Evolutionary conservation across 805 yeast genomes (phyloP).

Genomic region (Ogataea haglerorum): DNA sequence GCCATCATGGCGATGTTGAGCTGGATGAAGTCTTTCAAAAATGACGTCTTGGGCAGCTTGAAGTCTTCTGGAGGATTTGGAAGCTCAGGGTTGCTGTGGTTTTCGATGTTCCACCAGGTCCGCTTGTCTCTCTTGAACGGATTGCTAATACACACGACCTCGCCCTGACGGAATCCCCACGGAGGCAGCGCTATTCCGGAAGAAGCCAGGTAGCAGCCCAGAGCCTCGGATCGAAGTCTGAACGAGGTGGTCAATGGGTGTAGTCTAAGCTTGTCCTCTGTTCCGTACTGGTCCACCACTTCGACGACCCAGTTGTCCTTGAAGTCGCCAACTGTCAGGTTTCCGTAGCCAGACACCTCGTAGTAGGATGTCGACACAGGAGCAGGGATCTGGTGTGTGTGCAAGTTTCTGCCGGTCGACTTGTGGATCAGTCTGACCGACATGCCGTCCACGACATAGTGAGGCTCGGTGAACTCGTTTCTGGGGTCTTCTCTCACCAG

Average conservation of each 20-base stretch:
- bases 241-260: constrained; percentile 79
- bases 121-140: constrained; percentile 74
- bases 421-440: constrained; percentile 69
- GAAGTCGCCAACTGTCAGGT: constrained; percentile 62
- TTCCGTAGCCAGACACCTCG: constrained; percentile 91
- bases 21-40: constrained; percentile 72
- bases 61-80: constrained; percentile 60
- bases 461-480: constrained; percentile 30
- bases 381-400: constrained; percentile 77
- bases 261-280: constrained; percentile 47
- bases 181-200: constrained; percentile 66
- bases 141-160: constrained; percentile 72
- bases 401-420: constrained; percentile 68
- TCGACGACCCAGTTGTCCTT: constrained; percentile 92
- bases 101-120: constrained; percentile 86
- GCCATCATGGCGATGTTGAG: constrained; percentile 86
- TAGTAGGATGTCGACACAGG: constrained; percentile 62
- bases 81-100: constrained; percentile 56
- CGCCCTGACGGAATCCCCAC: constrained; percentile 88
- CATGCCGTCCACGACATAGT: constrained; percentile 57
- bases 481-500: constrained; percentile 48
- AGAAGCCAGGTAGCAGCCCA: constrained; percentile 78
- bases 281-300: constrained; percentile 59
- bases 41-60: constrained; percentile 69
- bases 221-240: constrained; percentile 57